Conservation (phyloP, 441 rosid species). For the Macaranga tanarius region DNA sequence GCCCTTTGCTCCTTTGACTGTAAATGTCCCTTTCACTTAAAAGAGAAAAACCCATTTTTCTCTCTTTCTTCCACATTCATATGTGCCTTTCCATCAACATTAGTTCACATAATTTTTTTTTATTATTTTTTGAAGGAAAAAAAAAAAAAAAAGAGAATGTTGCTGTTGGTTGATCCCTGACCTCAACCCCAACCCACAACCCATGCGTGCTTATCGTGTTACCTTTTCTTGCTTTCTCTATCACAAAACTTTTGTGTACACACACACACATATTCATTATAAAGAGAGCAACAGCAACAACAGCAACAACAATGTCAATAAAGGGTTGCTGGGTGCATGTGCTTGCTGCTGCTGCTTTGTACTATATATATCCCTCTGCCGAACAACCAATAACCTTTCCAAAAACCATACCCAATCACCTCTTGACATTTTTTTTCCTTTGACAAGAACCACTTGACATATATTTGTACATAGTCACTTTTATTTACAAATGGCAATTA, state of each 20-base stretch:
- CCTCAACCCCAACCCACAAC: too few species aligned
- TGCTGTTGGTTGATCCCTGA: neutral
- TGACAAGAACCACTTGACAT: too few species aligned
- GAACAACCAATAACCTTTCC: slow-evolving; percentile 7
- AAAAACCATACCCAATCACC: slow-evolving; percentile 40
- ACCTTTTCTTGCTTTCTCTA: slow-evolving; percentile 8
- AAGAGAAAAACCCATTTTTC: slow-evolving; percentile 38
- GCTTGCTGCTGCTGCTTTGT: neutral
- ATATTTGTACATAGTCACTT: slow-evolving; percentile 1
- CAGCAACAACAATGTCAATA: neutral
- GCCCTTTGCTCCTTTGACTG: slow-evolving; percentile 37
- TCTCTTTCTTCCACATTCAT: neutral
- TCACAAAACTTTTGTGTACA: neutral
- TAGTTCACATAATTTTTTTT: too few species aligned
- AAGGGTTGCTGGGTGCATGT: neutral
- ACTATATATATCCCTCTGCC: neutral
- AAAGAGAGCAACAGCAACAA: too few species aligned
- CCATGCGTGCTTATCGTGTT: slow-evolving; percentile 17
- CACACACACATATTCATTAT: too few species aligned
- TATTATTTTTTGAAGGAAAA: too few species aligned
- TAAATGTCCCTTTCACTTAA: slow-evolving; percentile 57
- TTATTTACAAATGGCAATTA: slow-evolving; percentile 23
- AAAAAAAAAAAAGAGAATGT: neutral
- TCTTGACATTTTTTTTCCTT: slow-evolving; percentile 14
- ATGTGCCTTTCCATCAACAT: neutral